Percentiles rank a stretch among this genome's conserved stretches.
These are phyloP conservation scores for Rosa hybrid DNA, from an alignment of 331 rosid species.

Conservation along the genomic window DNA sequence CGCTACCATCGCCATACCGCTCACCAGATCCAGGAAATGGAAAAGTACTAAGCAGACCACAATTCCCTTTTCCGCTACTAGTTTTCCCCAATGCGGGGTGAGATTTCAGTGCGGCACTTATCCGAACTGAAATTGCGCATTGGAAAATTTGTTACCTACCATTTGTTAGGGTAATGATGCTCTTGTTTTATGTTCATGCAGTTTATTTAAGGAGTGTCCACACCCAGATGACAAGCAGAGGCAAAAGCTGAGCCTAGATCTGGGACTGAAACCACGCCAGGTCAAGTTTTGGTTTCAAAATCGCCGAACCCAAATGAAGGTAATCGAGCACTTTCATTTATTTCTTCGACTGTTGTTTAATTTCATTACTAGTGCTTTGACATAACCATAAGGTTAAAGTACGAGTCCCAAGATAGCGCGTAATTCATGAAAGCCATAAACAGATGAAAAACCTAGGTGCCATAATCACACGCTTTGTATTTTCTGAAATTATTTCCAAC, in stretches of 20 bases:
- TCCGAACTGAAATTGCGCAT: neutral
- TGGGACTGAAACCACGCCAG: slow-evolving; percentile 84
- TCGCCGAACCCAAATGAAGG: slow-evolving; percentile 97
- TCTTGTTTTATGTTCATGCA: slow-evolving; percentile 26
- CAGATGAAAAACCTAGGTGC: neutral
- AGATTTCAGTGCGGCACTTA: neutral
- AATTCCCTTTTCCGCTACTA: neutral
- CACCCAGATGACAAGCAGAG: slow-evolving; percentile 98
- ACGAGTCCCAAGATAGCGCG: slow-evolving; percentile 68
- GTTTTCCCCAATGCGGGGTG: neutral
- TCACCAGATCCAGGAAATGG: slow-evolving; percentile 99
- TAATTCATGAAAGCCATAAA: slow-evolving; percentile 7
- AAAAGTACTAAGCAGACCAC: slow-evolving; percentile 39
- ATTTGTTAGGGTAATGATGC: neutral
- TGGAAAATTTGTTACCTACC: neutral
- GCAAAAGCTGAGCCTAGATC: slow-evolving; percentile 71
- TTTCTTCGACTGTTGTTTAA: neutral
- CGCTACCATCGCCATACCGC: slow-evolving; percentile 94
- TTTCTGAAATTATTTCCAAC: neutral
- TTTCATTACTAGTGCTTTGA: neutral
- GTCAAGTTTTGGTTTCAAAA: slow-evolving; percentile 98
- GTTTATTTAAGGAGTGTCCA: slow-evolving; percentile 86
- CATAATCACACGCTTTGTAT: slow-evolving; percentile 4
- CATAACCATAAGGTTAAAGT: neutral
- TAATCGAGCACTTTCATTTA: slow-evolving; percentile 14